Conservation (phyloP, 768 basidiomycete genomes). For the Leccinellum rugosiceps region DNA sequence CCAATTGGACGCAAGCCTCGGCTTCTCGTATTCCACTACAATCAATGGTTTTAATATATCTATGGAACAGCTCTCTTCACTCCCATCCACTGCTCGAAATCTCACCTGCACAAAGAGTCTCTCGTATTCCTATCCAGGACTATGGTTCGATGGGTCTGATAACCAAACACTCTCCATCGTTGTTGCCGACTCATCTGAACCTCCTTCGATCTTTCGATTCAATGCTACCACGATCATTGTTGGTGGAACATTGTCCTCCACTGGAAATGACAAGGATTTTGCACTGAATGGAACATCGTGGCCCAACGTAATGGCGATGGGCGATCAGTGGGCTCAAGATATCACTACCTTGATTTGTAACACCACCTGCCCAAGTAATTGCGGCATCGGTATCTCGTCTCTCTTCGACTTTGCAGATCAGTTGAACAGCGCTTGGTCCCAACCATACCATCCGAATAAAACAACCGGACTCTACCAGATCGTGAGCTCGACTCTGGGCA, state of each 20-base stretch:
- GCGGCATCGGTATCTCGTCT: background rate
- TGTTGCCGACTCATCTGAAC: background rate
- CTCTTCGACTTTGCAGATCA: constrained; percentile 3
- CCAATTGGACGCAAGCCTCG: background rate
- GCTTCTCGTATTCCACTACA: background rate
- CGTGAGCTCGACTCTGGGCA: constrained; percentile 3
- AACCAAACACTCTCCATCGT: constrained; percentile 1
- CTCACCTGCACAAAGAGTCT: background rate
- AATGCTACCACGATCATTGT: constrained; percentile 8
- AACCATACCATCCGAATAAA: background rate
- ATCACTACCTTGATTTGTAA: constrained; percentile 16
- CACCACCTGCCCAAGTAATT: background rate
- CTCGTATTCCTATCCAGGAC: background rate
- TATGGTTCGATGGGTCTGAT: background rate
- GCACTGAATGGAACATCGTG: constrained; percentile 10
- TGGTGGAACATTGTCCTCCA: constrained; percentile 6
- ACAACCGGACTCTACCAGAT: background rate
- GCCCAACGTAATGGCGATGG: constrained; percentile 4
- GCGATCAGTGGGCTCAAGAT: constrained; percentile 14
- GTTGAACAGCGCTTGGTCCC: background rate
- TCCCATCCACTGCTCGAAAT: constrained; percentile 1
- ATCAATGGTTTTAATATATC: constrained; percentile 12
- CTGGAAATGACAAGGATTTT: constrained; percentile 8
- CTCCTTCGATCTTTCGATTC: background rate
- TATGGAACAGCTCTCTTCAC: background rate